Evolutionary conservation across 192 early-diverging fungal species (phyloP).

Genomic region (Entomortierella chlamydospora): DNA sequence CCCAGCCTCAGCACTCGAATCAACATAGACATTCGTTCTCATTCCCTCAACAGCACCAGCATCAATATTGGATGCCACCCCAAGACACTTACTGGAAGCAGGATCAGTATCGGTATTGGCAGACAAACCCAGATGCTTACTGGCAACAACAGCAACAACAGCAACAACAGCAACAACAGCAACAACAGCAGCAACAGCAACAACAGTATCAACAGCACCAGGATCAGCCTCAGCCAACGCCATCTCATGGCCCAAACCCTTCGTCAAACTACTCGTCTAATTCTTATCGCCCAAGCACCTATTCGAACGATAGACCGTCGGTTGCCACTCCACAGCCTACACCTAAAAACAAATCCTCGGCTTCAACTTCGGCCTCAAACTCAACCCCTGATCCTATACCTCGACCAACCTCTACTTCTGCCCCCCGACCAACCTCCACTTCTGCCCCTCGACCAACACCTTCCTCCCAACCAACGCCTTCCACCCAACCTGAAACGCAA

Average conservation of each 20-base stretch:
- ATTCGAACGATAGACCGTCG: neutral
- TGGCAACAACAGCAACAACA: neutral
- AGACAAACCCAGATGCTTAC: neutral
- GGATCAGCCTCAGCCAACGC: neutral
- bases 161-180: slow-evolving; percentile 1
- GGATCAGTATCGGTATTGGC: neutral
- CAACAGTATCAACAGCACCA: slow-evolving; percentile 17
- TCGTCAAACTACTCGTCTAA: neutral
- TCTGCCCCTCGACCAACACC: neutral
- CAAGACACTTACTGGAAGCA: neutral
- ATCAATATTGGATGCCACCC: neutral
- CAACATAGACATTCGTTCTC: neutral
- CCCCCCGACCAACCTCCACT: neutral
- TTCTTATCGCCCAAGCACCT: slow-evolving; percentile 12
- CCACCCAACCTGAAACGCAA: neutral
- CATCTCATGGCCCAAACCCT: neutral
- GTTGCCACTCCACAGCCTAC: too few relatives aligned
- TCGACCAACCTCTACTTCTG: neutral
- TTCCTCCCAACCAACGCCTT: neutral
- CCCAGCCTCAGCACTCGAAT: neutral
- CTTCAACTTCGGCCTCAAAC: neutral
- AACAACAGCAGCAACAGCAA: slow-evolving; percentile 18
- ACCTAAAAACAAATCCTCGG: too few relatives aligned
- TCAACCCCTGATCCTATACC: too few relatives aligned
- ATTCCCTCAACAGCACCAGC: neutral